Evolutionary conservation across 2,329 filamentous ascomycete genomes (phyloP), one percentile per base, ranked within the genome.

Genomic region (Harringtonia aguacate): DNA sequence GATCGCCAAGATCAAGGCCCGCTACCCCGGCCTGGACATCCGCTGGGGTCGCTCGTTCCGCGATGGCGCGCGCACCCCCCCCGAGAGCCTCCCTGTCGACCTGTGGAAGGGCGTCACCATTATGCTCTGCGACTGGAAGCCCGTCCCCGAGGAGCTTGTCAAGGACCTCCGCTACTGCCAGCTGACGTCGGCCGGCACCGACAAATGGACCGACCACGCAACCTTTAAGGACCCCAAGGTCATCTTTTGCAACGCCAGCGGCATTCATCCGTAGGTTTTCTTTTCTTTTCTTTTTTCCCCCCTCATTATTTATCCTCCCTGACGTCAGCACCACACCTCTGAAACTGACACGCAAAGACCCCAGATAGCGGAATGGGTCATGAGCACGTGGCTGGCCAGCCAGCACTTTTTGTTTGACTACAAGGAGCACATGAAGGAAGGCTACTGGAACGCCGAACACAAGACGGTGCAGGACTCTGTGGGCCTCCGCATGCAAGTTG

Each of bases 81-180:
- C 61, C 12, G 49, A 59, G 10, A 27, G 36, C 7, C 45, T 66
- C 15, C 42, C 56, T 1, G 41, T 55, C 13, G 58, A 61, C 9
- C 42, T 55, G 0, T 68, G 58, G 57, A 58, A 64, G 1, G 63
- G 61, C 20, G 64, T 67, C n/a, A 70, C 67, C 0, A 50, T 70
- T 33, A 46, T 68, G 15, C 56, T 54, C 34, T 53, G 57, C 5
- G 59, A 58, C 43, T 48, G 54, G 24, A 56, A 63, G 5, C 61
- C 63, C 2, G 24, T 27, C 24, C 55, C 53, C 0, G 48, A 53
- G 2, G 55, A 57, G 22, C 43, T 56, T 36, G 54, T 68, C 29
- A 51, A 55, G 9, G 55, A 59, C 3, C 55, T 70, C 21, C 60
- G 65, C 37, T 68, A 62, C 46, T 61, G 72, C n/a, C 69, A 73